Evolutionary conservation across 2,329 filamentous ascomycete genomes (phyloP), one percentile per base, ranked within the genome.

Genomic region (Sarocladium brachiariae): DNA sequence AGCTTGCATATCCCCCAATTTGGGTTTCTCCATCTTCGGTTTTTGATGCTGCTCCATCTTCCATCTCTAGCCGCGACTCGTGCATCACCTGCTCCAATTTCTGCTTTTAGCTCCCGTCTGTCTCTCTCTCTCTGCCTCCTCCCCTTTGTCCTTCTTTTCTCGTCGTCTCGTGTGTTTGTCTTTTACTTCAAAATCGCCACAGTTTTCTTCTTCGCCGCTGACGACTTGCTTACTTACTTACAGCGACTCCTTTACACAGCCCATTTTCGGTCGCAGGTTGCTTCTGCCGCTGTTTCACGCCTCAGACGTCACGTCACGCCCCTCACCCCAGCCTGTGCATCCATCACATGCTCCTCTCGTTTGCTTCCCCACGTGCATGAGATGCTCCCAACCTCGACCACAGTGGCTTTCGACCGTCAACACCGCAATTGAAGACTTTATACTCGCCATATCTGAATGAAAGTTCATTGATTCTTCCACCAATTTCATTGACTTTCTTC

Each of bases 251-350:
- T n/a, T 45, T 16, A 45, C 7, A 13, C 39, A 21, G 16, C 35
- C 8, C 18, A 39, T 39, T 39, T 21, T 27, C 43, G 27, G 16
- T 23, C n/a, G 19, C 25, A 13, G 13, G 4, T 21, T 33, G 4
- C 10, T 47, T 30, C 27, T 47, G 43, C 43, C 43, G 27, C 33
- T 33, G 43, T 47, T 47, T 47, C 43, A 47, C 43, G n/a, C 21
- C 27, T 30, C 43, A 33, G 43, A 30, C 43, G 43, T 47, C 43
- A 33, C 43, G 25, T 16, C 43, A 18, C 43, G 25, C 21, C 27
- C 7, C 21, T 24, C 37, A 41, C 8, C 37, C 23, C 19, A 67
- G 34, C 38, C 9, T 23, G 23, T n/a, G n/a, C n/a, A n/a, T n/a
- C n/a, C 38, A 51, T 51, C 27, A 46, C 50, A 51, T 51, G 39